A percentile compares a stretch with the other conserved stretches of the same genome.
Evolutionary conservation across 1,139 yeast species (phyloP).

Genomic region (Geotrichum carabidarum): DNA sequence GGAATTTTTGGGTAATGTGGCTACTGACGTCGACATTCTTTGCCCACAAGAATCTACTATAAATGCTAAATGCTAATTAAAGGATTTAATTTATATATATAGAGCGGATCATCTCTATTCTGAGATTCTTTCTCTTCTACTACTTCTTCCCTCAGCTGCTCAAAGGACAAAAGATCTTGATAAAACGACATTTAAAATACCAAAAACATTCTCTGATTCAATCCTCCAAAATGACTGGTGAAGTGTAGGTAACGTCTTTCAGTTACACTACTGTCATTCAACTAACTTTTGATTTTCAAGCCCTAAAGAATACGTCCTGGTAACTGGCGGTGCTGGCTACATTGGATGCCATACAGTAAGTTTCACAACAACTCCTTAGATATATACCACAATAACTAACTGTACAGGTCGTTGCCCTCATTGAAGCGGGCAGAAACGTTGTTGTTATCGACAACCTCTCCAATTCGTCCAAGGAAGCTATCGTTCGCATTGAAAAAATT

Average conservation of each 20-base stretch:
- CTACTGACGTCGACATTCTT: no score
- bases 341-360: constrained; percentile 72
- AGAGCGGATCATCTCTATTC: background rate
- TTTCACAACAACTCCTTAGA: background rate
- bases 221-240: background rate
- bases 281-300: background rate
- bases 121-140: background rate
- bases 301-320: constrained; percentile 47
- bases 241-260: constrained; percentile 2
- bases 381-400: background rate
- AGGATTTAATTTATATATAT: background rate
- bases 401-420: constrained; percentile 47
- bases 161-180: no score
- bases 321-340: constrained; percentile 86
- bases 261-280: background rate
- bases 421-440: constrained; percentile 61
- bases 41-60: no score
- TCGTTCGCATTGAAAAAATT: constrained; percentile 59
- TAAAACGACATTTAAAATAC: background rate
- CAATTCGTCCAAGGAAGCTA: constrained; percentile 65
- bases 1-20: no score
- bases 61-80: no score
- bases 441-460: constrained; percentile 66
- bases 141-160: background rate
- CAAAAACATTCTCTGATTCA: background rate